Conservation (phyloP, 257 asterid species). For the Lithospermum erythrorhizon region DNA sequence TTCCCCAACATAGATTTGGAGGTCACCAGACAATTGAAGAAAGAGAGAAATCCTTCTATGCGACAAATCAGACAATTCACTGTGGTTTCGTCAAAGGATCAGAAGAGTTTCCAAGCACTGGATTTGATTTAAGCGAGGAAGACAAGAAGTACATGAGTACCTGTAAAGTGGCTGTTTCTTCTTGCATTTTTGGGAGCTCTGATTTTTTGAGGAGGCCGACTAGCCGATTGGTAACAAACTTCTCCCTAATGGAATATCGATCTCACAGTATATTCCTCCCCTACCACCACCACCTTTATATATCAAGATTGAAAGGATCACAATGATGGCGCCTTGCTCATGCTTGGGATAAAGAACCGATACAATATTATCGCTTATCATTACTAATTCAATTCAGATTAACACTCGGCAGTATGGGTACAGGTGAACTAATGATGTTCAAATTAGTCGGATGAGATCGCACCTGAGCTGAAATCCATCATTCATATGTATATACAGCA, state of each 20-base stretch:
- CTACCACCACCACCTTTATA: too few species aligned
- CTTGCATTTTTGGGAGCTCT: conserved; percentile 92
- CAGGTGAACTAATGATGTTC: neutral
- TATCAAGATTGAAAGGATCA: neutral
- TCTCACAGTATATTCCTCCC: neutral
- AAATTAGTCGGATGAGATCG: neutral
- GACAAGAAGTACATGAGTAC: conserved; percentile 50
- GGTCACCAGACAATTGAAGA: conserved; percentile 71
- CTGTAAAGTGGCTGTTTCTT: conserved; percentile 63
- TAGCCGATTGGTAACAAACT: conserved; percentile 61
- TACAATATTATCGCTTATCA: neutral
- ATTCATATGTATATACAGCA: neutral
- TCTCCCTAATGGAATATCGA: neutral
- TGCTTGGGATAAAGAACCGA: neutral
- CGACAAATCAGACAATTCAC: conserved; percentile 58
- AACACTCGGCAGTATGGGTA: neutral
- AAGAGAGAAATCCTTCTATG: conserved; percentile 67
- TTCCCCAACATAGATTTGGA: conserved; percentile 51
- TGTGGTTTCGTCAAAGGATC: conserved; percentile 78
- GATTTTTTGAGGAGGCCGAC: conserved; percentile 87
- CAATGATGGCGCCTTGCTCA: neutral
- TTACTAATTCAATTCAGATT: neutral
- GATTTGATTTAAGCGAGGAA: conserved; percentile 66
- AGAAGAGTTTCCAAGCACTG: conserved; percentile 48
- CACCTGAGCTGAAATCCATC: too few species aligned